A percentile compares a stretch with the other conserved stretches of the same genome.
Evolutionary conservation across 768 basidiomycete genomes (phyloP).

Genomic region (Pleurotus djamor): DNA sequence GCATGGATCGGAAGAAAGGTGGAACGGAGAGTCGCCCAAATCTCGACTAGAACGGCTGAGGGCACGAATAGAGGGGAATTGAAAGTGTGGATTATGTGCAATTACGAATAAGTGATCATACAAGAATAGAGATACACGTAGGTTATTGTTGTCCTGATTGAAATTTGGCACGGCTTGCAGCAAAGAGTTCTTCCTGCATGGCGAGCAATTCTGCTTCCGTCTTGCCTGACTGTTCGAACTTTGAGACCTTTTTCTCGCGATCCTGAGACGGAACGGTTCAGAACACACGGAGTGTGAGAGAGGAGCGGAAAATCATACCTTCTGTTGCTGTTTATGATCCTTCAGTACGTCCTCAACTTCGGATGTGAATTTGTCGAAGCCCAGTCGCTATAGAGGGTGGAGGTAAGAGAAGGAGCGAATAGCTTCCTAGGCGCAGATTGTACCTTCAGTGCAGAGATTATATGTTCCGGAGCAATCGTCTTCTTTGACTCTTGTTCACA

Average conservation of each 20-base stretch:
- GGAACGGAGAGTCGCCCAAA: constrained; percentile 73
- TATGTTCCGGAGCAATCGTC: constrained; percentile 98
- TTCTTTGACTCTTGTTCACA: constrained; percentile 99
- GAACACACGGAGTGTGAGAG: constrained; percentile 6
- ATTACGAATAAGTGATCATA: constrained; percentile 28
- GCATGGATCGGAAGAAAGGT: constrained; percentile 30
- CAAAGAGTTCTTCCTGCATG: constrained; percentile 90
- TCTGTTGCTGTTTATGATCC: constrained; percentile 95
- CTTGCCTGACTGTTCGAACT: constrained; percentile 84
- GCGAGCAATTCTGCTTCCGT: constrained; percentile 87
- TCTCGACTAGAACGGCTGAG: constrained; percentile 54
- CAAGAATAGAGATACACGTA: constrained; percentile 24
- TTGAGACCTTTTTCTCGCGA: constrained; percentile 89
- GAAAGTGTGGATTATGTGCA: constrained; percentile 29
- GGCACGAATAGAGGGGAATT: constrained; percentile 27
- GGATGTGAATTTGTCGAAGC: constrained; percentile 86
- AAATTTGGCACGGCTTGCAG: constrained; percentile 83
- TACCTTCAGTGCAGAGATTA: constrained; percentile 88
- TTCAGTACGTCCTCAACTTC: constrained; percentile 93
- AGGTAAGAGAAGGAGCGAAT: constrained; percentile 8
- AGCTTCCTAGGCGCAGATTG: constrained; percentile 13
- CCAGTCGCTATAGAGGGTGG: constrained; percentile 63
- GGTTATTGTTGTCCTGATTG: constrained; percentile 56
- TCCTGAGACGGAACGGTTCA: constrained; percentile 46
- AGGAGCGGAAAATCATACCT: constrained; percentile 46